Conservation (phyloP, 345 rosid species). For the Salix purpurea region DNA sequence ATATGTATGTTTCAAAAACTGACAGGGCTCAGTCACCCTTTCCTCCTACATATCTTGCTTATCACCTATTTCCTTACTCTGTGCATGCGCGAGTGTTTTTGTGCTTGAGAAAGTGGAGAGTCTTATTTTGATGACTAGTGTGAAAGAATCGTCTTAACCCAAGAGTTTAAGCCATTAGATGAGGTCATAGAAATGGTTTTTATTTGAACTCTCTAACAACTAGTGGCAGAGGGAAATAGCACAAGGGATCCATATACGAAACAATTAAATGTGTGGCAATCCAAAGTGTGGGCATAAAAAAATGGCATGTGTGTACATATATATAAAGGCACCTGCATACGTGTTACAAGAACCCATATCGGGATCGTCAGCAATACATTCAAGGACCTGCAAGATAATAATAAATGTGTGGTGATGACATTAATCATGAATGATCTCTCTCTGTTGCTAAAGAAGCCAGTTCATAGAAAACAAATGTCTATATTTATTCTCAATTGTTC, state of each 20-base stretch:
- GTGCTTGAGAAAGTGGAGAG: too few species aligned
- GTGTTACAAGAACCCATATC: conserved; percentile 67
- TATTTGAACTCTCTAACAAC: too few species aligned
- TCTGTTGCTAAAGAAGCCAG: background rate
- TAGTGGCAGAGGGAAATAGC: background rate
- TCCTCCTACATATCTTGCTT: background rate
- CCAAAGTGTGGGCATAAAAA: background rate
- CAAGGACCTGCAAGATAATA: conserved; percentile 45
- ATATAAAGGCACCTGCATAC: conserved; percentile 52
- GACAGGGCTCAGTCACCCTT: too few species aligned
- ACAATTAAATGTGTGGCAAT: background rate
- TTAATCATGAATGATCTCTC: background rate
- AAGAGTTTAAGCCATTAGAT: too few species aligned
- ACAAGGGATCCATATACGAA: background rate
- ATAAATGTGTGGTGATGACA: background rate
- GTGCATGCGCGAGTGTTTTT: too few species aligned
- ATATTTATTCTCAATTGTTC: background rate
- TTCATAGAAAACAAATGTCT: background rate
- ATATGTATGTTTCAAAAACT: background rate
- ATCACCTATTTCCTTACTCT: background rate
- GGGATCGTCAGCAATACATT: conserved; percentile 63
- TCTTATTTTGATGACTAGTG: background rate
- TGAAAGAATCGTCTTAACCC: too few species aligned
- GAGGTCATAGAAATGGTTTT: too few species aligned
- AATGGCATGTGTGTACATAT: background rate